phyloP scores from a whole-genome alignment of 352 stramenopile genomes.

The Phytopythium montanum region DNA sequence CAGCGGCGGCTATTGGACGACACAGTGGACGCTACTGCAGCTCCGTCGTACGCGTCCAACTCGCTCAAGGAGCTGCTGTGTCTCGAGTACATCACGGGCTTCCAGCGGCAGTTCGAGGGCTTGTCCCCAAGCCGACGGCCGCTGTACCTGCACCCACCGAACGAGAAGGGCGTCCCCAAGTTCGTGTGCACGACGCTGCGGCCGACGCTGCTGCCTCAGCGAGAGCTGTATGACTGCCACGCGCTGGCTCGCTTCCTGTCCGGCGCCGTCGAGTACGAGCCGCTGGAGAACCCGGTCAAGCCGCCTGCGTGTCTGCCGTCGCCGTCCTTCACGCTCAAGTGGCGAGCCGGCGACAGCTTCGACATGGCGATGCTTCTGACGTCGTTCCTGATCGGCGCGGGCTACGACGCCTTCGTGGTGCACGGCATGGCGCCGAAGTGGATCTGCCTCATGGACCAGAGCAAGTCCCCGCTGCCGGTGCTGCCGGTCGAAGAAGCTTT shows the following conservation, averaged over 20 bases:
- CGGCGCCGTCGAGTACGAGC: slow-evolving; percentile 92
- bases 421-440: slow-evolving; percentile 83
- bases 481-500: slow-evolving; percentile 49
- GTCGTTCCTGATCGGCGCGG: slow-evolving; percentile 91
- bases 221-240: slow-evolving; percentile 90
- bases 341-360: slow-evolving; percentile 89
- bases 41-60: slow-evolving; percentile 54
- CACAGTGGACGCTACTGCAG: slow-evolving; percentile 18
- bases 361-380: slow-evolving; percentile 88
- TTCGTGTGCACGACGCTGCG: slow-evolving; percentile 94
- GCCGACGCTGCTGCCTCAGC: slow-evolving; percentile 89
- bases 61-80: slow-evolving; percentile 90
- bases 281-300: slow-evolving; percentile 77
- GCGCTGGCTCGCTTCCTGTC: slow-evolving; percentile 88
- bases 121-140: slow-evolving; percentile 75
- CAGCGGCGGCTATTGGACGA: slow-evolving; percentile 72
- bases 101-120: slow-evolving; percentile 86
- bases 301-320: slow-evolving; percentile 79
- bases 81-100: slow-evolving; percentile 92
- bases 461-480: slow-evolving; percentile 57
- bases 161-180: slow-evolving; percentile 92
- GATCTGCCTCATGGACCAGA: slow-evolving; percentile 92
- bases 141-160: slow-evolving; percentile 88
- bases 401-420: slow-evolving; percentile 95
- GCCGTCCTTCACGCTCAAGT: slow-evolving; percentile 85